Percentiles rank a stretch among this genome's conserved stretches.
Evolutionary conservation across 768 basidiomycete genomes (phyloP).

Genomic region (Lyophyllum atratum): DNA sequence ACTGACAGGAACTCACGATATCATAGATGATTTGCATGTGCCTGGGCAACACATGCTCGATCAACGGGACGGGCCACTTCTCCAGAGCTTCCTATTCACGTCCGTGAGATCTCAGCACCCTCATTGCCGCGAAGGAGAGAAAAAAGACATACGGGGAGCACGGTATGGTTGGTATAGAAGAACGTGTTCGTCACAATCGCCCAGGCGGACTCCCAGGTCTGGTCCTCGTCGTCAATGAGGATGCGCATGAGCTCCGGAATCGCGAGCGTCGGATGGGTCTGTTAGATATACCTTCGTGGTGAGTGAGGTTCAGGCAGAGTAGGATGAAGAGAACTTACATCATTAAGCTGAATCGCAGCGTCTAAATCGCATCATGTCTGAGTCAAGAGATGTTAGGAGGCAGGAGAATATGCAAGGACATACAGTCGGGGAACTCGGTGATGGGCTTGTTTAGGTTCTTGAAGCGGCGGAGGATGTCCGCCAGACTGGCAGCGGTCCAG

Average conservation of each 20-base stretch:
- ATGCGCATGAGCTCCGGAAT: slow-evolving; percentile 96
- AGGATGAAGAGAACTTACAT: slow-evolving; percentile 46
- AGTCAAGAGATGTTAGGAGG: not conserved
- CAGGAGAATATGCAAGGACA: slow-evolving; percentile 22
- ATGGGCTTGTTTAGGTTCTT: slow-evolving; percentile 86
- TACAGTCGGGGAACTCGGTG: slow-evolving; percentile 80
- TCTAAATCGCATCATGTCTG: slow-evolving; percentile 38
- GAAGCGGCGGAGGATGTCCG: slow-evolving; percentile 91
- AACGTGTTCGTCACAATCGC: slow-evolving; percentile 85
- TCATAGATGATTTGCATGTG: slow-evolving; percentile 94
- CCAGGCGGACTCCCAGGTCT: slow-evolving; percentile 87
- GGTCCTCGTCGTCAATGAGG: slow-evolving; percentile 88
- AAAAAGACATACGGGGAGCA: slow-evolving; percentile 67
- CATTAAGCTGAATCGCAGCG: slow-evolving; percentile 94
- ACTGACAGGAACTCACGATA: slow-evolving; percentile 53
- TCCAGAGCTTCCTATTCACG: slow-evolving; percentile 69
- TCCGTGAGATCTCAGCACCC: not conserved
- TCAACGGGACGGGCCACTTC: slow-evolving; percentile 90
- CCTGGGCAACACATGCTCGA: slow-evolving; percentile 83
- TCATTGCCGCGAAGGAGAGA: not conserved
- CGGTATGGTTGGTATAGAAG: slow-evolving; percentile 96
- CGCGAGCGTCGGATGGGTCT: slow-evolving; percentile 95
- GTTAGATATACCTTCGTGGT: not conserved
- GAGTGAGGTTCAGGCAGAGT: not conserved
- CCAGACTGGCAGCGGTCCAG: slow-evolving; percentile 87